Evolutionary conservation across 257 asterid genomes (phyloP).

Genomic region (Scutellaria minor): DNA sequence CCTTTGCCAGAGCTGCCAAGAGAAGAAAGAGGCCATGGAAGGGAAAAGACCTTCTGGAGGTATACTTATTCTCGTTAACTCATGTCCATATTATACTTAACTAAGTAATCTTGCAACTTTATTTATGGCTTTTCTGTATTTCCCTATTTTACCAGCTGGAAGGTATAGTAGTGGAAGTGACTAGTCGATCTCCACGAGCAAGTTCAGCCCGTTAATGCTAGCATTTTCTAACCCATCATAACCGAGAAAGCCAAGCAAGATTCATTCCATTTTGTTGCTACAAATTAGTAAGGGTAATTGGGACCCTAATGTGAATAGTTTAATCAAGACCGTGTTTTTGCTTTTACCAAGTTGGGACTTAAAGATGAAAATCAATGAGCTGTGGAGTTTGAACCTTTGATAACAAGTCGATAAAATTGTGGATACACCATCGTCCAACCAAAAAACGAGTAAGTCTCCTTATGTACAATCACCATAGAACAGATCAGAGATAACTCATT

Average conservation of each 20-base stretch:
- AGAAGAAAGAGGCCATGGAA: conserved; percentile 98
- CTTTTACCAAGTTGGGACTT: conserved; percentile 38
- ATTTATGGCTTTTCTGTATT: conserved; percentile 29
- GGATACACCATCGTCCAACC: conserved; percentile 39
- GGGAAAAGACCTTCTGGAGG: conserved; percentile 87
- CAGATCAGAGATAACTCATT: conserved; percentile 47
- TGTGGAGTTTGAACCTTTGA: conserved; percentile 41
- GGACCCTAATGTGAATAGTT: conserved; percentile 58
- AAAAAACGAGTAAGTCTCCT: conserved; percentile 40
- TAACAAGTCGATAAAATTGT: conserved; percentile 37
- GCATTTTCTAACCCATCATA: conserved; percentile 29
- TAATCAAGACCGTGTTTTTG: conserved; percentile 38
- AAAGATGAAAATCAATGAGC: conserved; percentile 39
- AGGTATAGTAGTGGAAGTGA: conserved; percentile 85
- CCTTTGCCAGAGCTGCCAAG: conserved; percentile 92
- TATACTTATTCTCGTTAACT: conserved; percentile 31
- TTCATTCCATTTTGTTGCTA: conserved; percentile 27
- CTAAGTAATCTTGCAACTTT: neutral
- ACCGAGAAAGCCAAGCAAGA: conserved; percentile 47
- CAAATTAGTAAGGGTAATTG: conserved; percentile 38
- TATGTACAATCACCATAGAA: conserved; percentile 45
- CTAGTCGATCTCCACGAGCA: conserved; percentile 41
- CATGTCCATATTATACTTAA: conserved; percentile 14
- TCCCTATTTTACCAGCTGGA: conserved; percentile 52
- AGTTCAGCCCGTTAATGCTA: neutral